Conservation (phyloP, 2,329 filamentous ascomycete genomes). For the Cryphonectria parasitica region DNA sequence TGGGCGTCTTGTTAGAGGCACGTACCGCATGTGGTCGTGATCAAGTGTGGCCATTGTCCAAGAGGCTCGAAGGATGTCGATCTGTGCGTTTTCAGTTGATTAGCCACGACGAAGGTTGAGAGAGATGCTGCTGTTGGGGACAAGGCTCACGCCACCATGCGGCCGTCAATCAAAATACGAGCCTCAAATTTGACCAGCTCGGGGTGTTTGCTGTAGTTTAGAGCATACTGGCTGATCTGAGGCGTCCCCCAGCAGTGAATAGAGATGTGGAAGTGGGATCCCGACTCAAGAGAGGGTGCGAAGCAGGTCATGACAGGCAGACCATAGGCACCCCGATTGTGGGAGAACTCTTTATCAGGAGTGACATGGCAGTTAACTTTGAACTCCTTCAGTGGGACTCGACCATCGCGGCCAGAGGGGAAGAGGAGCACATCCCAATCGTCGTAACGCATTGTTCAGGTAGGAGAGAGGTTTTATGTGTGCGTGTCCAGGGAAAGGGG, state of each 20-base stretch:
- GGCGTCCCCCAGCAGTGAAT: conserved; percentile 74
- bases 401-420: conserved; percentile 58
- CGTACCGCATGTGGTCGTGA: conserved; percentile 50
- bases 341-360: conserved; percentile 57
- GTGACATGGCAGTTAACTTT: conserved; percentile 75
- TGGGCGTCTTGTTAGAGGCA: conserved; percentile 9
- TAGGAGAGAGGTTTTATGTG: neutral
- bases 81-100: conserved; percentile 40
- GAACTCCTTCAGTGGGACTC: conserved; percentile 80
- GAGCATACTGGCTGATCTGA: conserved; percentile 60
- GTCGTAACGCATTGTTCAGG: conserved; percentile 73
- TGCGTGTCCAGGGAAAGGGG: neutral
- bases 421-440: conserved; percentile 88
- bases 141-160: conserved; percentile 60
- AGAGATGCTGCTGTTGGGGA: neutral
- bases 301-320: conserved; percentile 74
- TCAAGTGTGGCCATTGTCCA: conserved; percentile 54
- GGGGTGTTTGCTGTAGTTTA: conserved; percentile 57
- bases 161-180: conserved; percentile 70
- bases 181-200: conserved; percentile 66
- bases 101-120: neutral
- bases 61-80: conserved; percentile 58
- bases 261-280: conserved; percentile 70
- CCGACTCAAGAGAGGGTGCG: conserved; percentile 64
- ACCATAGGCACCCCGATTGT: conserved; percentile 50